Base-by-base conservation (phyloP, 495 filamentous ascomycete genomes). In the Penicillium longicatenatum region DNA sequence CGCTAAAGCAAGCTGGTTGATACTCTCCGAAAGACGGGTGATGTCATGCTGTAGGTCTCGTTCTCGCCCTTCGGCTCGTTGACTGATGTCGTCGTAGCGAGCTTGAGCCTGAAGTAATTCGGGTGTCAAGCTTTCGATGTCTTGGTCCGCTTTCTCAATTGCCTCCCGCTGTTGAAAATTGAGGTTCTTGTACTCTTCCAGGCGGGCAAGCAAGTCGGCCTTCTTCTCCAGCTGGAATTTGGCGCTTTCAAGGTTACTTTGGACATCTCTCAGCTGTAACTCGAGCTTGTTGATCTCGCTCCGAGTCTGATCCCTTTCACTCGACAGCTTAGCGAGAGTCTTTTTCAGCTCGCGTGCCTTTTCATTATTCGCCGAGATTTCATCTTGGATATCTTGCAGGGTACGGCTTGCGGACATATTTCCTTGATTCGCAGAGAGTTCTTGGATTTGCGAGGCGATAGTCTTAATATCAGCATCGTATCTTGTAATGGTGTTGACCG, bases 341-440 rank as follows among this genome's bases (percentile, higher is more conserved):
- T 82, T 76, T 63, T 88, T 89, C 10, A 85, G 63, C n/a, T 70
- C 64, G 55, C 84, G 80, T 22, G 83, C 77, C 65, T 89, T 84
- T 57, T 92, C 91, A n/a, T 80, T 82, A 60, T 86, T 80, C 26
- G 75, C 68, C 20, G 84, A 82, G 53, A 90, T 84, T 50, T 94
- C 82, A 16, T 89, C 83, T 60, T 92, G 89, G 57, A 98, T 90
- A 59, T 96, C 90, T 50, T 97, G 88, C 17, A 91, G 74, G 7
- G 88, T 88, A 58, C 88, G 85, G 6, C 82, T 75, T 16, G 80
- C 63, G 3, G 85, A 84, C 59, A 79, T 72, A 16, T 87, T 83
- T 49, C 86, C 83, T 61, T 96, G 85, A 56, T 92, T 90, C 8
- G 82, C 82, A 11, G 82, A 76, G 29, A 92, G 77, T 50, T 89